Evolutionary conservation across 805 yeast genomes (phyloP).

Genomic region (Hermanozyma aechmeae): DNA sequence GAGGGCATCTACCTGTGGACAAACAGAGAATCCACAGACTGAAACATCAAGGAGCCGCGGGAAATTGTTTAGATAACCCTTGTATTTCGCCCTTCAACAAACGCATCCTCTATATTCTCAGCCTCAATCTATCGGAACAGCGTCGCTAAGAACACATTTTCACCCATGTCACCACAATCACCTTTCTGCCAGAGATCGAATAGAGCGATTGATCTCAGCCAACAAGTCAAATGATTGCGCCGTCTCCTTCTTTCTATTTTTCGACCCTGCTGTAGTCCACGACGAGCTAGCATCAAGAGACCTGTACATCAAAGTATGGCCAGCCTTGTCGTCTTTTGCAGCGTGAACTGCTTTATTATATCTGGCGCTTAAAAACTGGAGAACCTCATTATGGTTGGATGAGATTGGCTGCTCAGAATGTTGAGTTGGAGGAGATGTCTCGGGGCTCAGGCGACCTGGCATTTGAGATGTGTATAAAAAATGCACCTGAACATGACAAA

Average conservation of each 20-base stretch:
- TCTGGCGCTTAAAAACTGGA: constrained; percentile 10
- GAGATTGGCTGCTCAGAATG: too few relatives aligned
- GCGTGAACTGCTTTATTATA: constrained; percentile 10
- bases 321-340: constrained; percentile 14
- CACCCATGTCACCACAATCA: too few relatives aligned
- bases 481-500: too few relatives aligned
- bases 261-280: constrained; percentile 7
- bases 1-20: neutral
- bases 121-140: neutral
- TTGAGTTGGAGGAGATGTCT: too few relatives aligned
- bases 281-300: constrained; percentile 15
- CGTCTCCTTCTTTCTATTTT: constrained; percentile 2
- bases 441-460: too few relatives aligned
- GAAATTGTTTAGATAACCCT: neutral
- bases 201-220: constrained; percentile 7
- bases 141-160: too few relatives aligned
- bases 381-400: too few relatives aligned
- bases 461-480: too few relatives aligned
- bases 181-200: neutral
- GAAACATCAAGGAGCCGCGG: neutral
- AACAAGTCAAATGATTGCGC: constrained; percentile 6
- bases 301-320: constrained; percentile 12
- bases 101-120: neutral
- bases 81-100: neutral
- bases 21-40: neutral